These are phyloP conservation scores for Hirsutella rhossiliensis DNA, from an alignment of 2,329 filamentous ascomycete species.

Conservation along the genomic window DNA sequence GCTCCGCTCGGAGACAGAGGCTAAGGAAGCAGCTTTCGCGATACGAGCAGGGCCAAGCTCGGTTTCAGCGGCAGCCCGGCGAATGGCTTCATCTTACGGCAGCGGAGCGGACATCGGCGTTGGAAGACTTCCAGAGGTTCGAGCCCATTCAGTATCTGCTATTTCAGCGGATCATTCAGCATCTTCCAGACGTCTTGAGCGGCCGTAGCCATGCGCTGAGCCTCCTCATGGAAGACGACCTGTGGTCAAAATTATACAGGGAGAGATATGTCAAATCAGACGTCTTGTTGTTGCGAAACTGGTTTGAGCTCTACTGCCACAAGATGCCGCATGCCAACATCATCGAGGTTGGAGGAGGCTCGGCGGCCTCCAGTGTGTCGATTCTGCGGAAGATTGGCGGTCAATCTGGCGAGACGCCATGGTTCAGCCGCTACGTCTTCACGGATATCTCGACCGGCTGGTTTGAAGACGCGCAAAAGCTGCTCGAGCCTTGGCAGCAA, in stretches of 20 bases:
- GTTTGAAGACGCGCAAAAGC: neutral
- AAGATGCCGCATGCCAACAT: neutral
- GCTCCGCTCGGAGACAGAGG: too few species aligned
- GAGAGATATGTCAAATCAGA: neutral
- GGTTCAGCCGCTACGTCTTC: neutral
- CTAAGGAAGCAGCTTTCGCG: too few species aligned
- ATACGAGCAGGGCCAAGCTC: too few species aligned
- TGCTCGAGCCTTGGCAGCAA: neutral
- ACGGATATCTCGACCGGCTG: slow-evolving; percentile 1
- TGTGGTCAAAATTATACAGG: neutral
- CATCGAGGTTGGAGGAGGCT: neutral
- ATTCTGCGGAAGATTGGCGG: neutral
- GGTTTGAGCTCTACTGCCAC: slow-evolving; percentile 1
- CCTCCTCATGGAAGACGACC: neutral
- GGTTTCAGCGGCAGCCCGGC: too few species aligned
- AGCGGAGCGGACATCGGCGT: too few species aligned
- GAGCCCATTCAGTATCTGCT: too few species aligned
- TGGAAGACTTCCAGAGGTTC: too few species aligned
- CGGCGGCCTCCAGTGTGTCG: neutral
- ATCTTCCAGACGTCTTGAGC: neutral
- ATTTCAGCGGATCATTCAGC: too few species aligned
- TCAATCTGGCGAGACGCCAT: neutral
- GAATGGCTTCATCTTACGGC: too few species aligned
- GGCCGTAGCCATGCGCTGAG: neutral
- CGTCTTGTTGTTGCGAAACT: neutral